Base-by-base conservation (phyloP, 345 rosid genomes). In the Citrus sp. region DNA sequence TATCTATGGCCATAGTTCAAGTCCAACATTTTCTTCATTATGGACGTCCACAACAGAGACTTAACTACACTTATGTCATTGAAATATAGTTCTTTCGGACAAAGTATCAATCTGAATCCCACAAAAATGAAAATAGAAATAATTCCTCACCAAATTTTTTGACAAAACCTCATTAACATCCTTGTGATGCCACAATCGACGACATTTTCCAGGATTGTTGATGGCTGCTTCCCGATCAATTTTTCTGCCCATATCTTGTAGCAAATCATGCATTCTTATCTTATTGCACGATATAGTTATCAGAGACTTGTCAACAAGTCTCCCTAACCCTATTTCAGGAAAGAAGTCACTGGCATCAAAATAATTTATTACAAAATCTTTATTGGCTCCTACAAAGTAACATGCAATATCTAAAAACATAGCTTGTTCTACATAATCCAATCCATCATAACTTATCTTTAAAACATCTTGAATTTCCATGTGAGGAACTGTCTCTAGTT, bases 301-400 rank as follows among this genome's bases (percentile, higher is more conserved):
- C 9, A 85, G 79, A 55, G 87, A 82, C 58, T 82, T 87, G 25
- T 83, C 81, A 1, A 65, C 42, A 24, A 88, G 88, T 74, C 70
- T 72, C 22, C 59, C 73, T 27, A 88, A 49, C 25, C 84, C 85
- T 56, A 80, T 80, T 22, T 62, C 70, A 5, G 84, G 72, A 42
- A 69, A 84, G 54, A 79, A 80, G 32, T 76, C 83, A 67, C 78
- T 76, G 13, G 81, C 78, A 61, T 78, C 74, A 7, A 88, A 35
- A 38, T 83, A n/a, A 56, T 77, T 70, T 67, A 5, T 78, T 30
- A 75, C 88, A 70, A 54, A 68, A 60, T 80, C 81, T 77, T 16
- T 75, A 19, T 46, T 59, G 30, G 66, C 64, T 38, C 78, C 72
- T 21, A 35, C 37, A 35, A 35, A 5, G 37, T 5, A 35, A 35